Evolutionary conservation across 116 monocot genomes (phyloP).

Genomic region (Trichopus zeylanicus): DNA sequence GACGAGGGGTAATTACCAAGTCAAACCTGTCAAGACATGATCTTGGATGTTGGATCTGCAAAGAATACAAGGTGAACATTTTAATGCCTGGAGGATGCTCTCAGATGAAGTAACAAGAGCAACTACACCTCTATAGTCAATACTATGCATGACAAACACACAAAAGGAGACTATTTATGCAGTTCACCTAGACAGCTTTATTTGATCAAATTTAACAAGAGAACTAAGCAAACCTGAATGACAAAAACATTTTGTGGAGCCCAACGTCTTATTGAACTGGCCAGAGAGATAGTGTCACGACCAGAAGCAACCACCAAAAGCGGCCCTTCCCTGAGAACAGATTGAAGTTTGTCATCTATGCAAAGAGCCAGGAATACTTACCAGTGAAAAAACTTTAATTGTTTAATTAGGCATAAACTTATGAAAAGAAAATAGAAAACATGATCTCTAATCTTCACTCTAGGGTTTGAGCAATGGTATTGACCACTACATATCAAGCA

Average conservation of each 20-base stretch:
- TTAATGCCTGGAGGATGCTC: too few species aligned
- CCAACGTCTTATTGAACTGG: slow-evolving; percentile 74
- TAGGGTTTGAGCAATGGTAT: too few species aligned
- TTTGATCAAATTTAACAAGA: background rate
- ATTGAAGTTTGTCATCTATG: background rate
- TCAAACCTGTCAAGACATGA: slow-evolving; percentile 77
- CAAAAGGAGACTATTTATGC: background rate
- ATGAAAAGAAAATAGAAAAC: too few species aligned
- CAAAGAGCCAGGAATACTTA: background rate
- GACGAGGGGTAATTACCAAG: slow-evolving; percentile 78
- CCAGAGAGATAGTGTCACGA: slow-evolving; percentile 72
- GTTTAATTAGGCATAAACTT: too few species aligned
- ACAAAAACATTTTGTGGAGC: slow-evolving; percentile 85
- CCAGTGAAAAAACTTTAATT: too few species aligned
- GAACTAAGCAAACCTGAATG: slow-evolving; percentile 59
- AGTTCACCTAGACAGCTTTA: background rate
- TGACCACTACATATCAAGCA: too few species aligned
- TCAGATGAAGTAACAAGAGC: too few species aligned
- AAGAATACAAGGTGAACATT: background rate
- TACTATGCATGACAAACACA: too few species aligned
- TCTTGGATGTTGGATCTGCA: slow-evolving; percentile 96
- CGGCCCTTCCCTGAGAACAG: slow-evolving; percentile 85
- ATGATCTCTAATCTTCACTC: too few species aligned
- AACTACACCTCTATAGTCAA: too few species aligned
- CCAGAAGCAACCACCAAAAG: slow-evolving; percentile 98